Conservation (phyloP, 2,329 filamentous ascomycete species). For the Curvularia eragrostidis region DNA sequence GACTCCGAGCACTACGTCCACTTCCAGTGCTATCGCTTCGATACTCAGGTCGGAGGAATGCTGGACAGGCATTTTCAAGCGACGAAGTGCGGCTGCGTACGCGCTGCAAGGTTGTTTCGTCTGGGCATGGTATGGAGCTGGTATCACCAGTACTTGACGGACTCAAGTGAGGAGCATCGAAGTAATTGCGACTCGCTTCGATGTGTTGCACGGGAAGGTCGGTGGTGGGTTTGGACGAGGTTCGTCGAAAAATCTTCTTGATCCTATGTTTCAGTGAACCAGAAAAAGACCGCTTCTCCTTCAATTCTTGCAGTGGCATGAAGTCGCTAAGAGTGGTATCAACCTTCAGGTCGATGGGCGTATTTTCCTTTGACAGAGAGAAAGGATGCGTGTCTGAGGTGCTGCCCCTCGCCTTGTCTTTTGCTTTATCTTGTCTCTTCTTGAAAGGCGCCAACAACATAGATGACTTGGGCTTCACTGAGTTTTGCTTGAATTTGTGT, state of each 20-base stretch:
- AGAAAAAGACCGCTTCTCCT: constrained; percentile 68
- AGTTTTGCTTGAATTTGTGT: constrained; percentile 51
- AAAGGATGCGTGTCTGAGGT: constrained; percentile 27
- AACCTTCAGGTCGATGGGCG: constrained; percentile 12
- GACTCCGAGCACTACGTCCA: constrained; percentile 34
- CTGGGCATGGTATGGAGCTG: constrained; percentile 46
- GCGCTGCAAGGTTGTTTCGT: constrained; percentile 57
- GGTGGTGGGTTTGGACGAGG: constrained; percentile 35
- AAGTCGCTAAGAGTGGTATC: constrained; percentile 29
- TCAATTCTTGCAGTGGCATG: constrained; percentile 52
- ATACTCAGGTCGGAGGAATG: constrained; percentile 26
- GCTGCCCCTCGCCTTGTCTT: constrained; percentile 26
- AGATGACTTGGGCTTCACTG: constrained; percentile 53
- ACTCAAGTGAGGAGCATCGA: constrained; percentile 27
- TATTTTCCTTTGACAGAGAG: constrained; percentile 17
- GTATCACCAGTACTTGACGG: constrained; percentile 34
- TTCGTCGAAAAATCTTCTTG: constrained; percentile 62
- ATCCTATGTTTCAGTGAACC: constrained; percentile 67
- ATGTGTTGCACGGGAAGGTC: constrained; percentile 62
- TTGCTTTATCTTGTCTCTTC: constrained; percentile 48
- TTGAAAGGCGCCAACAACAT: constrained; percentile 55
- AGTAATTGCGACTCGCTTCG: constrained; percentile 53
- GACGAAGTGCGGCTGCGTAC: constrained; percentile 36
- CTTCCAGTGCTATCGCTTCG: constrained; percentile 34
- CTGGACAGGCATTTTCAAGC: constrained; percentile 23